A percentile compares a stretch with the other conserved stretches of the same genome.
Evolutionary conservation across 2,329 filamentous ascomycete species (phyloP).

Genomic region (Cercospora citrullina): DNA sequence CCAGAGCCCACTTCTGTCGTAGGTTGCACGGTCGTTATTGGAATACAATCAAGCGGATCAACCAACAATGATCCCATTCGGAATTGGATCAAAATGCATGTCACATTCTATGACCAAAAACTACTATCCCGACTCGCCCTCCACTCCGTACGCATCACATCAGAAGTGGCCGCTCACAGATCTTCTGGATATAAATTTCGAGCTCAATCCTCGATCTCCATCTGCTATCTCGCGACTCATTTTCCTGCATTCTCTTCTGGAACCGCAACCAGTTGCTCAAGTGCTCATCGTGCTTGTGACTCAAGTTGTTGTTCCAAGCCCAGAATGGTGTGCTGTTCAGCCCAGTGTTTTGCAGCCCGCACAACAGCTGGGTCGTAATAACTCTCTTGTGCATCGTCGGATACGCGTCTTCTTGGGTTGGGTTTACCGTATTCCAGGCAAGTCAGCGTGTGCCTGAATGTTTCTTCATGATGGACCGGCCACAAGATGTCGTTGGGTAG

Average conservation of each 20-base stretch:
- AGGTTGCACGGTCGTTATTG: too few species aligned
- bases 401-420: too few species aligned
- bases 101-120: too few species aligned
- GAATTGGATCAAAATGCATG: too few species aligned
- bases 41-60: too few species aligned
- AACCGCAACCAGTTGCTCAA: not conserved
- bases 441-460: not conserved
- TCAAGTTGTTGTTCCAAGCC: not conserved
- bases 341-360: not conserved
- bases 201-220: not conserved
- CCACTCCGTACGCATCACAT: not conserved
- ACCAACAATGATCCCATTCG: too few species aligned
- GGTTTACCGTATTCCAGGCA: too few species aligned
- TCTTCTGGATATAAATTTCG: not conserved
- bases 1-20: too few species aligned
- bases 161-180: not conserved
- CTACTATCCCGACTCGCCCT: too few species aligned
- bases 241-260: not conserved
- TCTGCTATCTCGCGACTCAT: not conserved
- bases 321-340: not conserved
- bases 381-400: not conserved
- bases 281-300: not conserved
- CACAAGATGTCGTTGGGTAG: not conserved
- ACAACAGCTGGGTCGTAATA: not conserved
- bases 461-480: not conserved